These are phyloP conservation scores for Lippia alba DNA, from an alignment of 305 asterid genomes.

Conservation along the genomic window DNA sequence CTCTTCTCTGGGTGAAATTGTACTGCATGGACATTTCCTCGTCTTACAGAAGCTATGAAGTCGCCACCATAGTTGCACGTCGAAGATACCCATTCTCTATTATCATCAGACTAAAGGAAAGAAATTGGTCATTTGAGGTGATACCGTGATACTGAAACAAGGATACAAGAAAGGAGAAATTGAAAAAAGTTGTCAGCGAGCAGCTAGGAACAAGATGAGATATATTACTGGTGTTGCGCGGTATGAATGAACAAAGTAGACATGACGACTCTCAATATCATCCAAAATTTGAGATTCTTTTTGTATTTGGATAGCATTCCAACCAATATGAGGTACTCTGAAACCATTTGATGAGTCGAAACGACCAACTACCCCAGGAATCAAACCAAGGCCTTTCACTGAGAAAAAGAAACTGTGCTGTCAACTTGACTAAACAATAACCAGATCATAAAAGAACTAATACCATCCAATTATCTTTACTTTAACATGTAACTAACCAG, in stretches of 20 bases:
- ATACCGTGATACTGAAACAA: constrained; percentile 20
- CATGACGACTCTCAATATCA: constrained; percentile 80
- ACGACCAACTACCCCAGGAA: constrained; percentile 93
- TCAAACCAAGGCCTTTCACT: constrained; percentile 96
- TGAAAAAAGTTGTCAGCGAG: constrained; percentile 15
- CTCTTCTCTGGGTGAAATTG: constrained; percentile 98
- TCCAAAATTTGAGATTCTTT: constrained; percentile 75
- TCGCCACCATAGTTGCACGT: constrained; percentile 79
- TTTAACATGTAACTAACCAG: background rate
- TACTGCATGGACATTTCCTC: constrained; percentile 91
- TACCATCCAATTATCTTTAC: background rate
- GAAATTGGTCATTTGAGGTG: constrained; percentile 30
- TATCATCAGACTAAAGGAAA: constrained; percentile 51
- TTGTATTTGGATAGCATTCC: constrained; percentile 79
- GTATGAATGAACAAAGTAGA: constrained; percentile 95
- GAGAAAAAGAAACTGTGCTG: constrained; percentile 35
- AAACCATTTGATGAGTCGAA: constrained; percentile 88
- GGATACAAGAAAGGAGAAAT: constrained; percentile 23
- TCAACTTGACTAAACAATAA: constrained; percentile 13
- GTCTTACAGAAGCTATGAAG: constrained; percentile 81
- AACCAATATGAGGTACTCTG: constrained; percentile 96
- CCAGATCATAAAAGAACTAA: background rate
- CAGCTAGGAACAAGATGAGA: constrained; percentile 21
- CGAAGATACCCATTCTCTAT: constrained; percentile 85
- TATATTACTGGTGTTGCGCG: constrained; percentile 82